phyloP scores from a whole-genome alignment of 257 asterid species.

The Lavandula angustifolia region DNA sequence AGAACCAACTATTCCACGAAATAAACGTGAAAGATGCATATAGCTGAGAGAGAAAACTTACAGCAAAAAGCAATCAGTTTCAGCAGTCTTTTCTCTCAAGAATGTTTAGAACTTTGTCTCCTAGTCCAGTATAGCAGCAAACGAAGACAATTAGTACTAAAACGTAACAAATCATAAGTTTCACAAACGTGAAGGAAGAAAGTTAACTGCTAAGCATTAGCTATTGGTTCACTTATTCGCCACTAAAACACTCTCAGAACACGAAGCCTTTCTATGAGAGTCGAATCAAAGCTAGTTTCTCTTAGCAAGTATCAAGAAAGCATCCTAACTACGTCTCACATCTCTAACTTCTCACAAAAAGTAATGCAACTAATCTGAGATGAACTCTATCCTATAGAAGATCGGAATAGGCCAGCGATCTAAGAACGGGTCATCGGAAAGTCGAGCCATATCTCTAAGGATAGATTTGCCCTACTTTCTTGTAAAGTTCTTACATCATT shows the following conservation, averaged over 20 bases:
- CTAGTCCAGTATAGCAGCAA: background rate
- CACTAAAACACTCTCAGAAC: background rate
- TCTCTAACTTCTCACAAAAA: background rate
- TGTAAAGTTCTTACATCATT: background rate
- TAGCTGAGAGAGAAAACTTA: slow-evolving; percentile 8
- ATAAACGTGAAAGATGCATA: background rate
- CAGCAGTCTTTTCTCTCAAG: background rate
- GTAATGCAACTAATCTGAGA: background rate
- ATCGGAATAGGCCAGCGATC: too few species aligned
- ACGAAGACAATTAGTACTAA: background rate
- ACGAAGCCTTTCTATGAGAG: background rate
- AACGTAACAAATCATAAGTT: background rate
- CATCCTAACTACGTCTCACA: background rate
- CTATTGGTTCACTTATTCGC: background rate
- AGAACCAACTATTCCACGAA: background rate
- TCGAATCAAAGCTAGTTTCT: background rate
- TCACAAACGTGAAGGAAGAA: background rate
- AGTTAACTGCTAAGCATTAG: slow-evolving; percentile 1
- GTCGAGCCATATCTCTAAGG: too few species aligned
- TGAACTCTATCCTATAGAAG: background rate
- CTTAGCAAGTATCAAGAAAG: background rate
- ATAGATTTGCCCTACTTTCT: background rate
- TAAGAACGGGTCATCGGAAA: too few species aligned
- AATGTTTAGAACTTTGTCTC: background rate
- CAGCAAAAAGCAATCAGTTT: background rate